Base-by-base conservation (phyloP, 1,284 basidiomycete species). In the Porogramme epimiltina region DNA sequence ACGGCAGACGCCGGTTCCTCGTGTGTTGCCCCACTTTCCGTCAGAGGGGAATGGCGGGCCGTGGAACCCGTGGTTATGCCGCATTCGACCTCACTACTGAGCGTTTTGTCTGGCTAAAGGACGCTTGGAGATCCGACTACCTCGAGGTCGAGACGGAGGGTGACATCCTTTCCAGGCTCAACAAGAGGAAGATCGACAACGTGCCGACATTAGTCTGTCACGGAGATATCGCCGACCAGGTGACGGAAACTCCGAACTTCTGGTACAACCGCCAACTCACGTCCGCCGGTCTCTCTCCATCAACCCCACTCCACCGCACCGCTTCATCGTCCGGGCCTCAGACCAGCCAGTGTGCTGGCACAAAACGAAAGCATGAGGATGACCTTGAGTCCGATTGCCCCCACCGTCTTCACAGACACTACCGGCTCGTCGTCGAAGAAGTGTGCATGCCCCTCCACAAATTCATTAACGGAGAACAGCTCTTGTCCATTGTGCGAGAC, bases 61-160 rank as follows among this genome's bases (percentile, higher is more conserved):
- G 55, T 0, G 51, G 49, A 0, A 59, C 58, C 1, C 52, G 47
- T 0, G 55, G 58, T 2, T 57, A 45, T 24, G 42, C 54, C 15
- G 58, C 52, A 4, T 25, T 54, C 3, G 54, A 56, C n/a, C 24
- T 13, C 22, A 22, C 45, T 6, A 41, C 40, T n/a, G 33, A 18
- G 11, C 13, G 22, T 4, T 51, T 59, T 25, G 55, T 56, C 2
- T 56, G 42, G 43, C 34, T 59, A 15, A 59, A 59, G 41, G 55
- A 59, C 44, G 34, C 43, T 1, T 59, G 58, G 58, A 45, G 57
- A 2, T 42, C 43, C 1, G n/a, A 49, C 33, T 51, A 51, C 44
- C 38, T 37, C 4, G 22, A 31, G 9, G 42, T 56, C 19, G 41
- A 46, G 33, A 40, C 42, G 31, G 58, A 59, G 20, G 58, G 54